Evolutionary conservation across 768 basidiomycete species (phyloP).

Genomic region (Tulasnella sp.): DNA sequence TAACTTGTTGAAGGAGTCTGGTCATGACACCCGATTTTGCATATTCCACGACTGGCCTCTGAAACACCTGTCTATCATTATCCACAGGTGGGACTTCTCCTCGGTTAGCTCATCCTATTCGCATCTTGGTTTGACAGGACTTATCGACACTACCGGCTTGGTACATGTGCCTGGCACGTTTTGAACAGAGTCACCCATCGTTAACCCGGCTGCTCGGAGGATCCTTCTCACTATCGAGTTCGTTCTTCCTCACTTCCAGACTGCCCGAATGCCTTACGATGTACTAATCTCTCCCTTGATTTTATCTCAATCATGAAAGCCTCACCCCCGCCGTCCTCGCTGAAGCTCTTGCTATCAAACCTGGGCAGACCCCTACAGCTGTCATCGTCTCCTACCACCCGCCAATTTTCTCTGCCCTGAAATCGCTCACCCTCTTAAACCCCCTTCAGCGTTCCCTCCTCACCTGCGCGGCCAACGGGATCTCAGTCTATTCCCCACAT

Average conservation of each 20-base stretch:
- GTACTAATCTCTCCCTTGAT: constrained; percentile 1
- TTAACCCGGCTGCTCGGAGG: constrained; percentile 25
- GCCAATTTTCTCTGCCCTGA: constrained; percentile 64
- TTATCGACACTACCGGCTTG: constrained; percentile 18
- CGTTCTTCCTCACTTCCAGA: constrained; percentile 7
- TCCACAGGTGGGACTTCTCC: constrained; percentile 55
- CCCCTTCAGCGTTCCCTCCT: constrained; percentile 75
- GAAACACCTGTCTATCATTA: no score
- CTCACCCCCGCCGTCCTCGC: constrained; percentile 59
- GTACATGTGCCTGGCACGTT: neutral
- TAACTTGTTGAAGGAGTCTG: constrained; percentile 4
- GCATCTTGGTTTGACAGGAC: constrained; percentile 46
- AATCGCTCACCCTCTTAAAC: constrained; percentile 65
- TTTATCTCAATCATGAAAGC: constrained; percentile 32
- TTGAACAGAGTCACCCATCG: constrained; percentile 28
- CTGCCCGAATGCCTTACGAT: neutral
- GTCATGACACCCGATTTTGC: constrained; percentile 6
- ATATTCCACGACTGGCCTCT: no score
- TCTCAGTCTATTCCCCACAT: constrained; percentile 82
- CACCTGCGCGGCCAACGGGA: constrained; percentile 66
- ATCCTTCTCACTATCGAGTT: constrained; percentile 39
- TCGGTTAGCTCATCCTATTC: constrained; percentile 57
- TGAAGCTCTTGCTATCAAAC: constrained; percentile 41
- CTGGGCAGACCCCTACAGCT: constrained; percentile 39
- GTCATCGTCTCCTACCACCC: constrained; percentile 80